Conservation (phyloP, 192 early-diverging fungal genomes). For the Linnemannia exigua region DNA sequence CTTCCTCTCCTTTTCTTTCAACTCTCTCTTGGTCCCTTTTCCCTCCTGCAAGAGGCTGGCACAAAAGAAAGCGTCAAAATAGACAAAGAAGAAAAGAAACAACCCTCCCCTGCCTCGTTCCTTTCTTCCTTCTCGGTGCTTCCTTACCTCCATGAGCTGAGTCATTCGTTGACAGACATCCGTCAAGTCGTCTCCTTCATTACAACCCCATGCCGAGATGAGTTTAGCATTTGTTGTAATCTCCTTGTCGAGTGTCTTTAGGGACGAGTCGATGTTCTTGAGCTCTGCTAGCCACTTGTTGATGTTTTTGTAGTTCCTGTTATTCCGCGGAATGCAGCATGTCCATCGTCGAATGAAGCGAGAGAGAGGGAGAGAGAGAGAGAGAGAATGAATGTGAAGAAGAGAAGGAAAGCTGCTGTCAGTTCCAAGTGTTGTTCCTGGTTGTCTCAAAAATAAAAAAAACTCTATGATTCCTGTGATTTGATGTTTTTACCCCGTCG, state of each 20-base stretch:
- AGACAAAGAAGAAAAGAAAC: not conserved
- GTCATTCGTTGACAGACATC: slow-evolving; percentile 57
- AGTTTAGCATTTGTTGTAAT: slow-evolving; percentile 42
- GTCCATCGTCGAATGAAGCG: not conserved
- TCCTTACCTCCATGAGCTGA: slow-evolving; percentile 52
- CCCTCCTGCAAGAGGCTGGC: not conserved
- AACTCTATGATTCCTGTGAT: no score
- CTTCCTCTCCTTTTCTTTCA: not conserved
- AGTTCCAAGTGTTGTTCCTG: not conserved
- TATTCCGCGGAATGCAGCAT: not conserved
- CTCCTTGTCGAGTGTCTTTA: slow-evolving; percentile 53
- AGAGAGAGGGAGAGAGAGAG: not conserved
- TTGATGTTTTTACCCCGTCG: slow-evolving; percentile 35
- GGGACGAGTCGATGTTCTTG: slow-evolving; percentile 53
- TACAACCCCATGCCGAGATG: slow-evolving; percentile 50
- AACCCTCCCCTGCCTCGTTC: no score
- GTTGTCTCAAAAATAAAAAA: slow-evolving; percentile 32
- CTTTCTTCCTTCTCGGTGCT: no score
- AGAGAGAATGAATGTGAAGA: not conserved
- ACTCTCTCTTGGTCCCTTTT: not conserved
- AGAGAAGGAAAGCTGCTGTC: not conserved
- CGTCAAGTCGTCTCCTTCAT: slow-evolving; percentile 51
- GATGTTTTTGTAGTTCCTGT: slow-evolving; percentile 55
- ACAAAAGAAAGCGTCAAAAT: not conserved
- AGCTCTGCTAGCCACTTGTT: slow-evolving; percentile 57